phyloP scores from a whole-genome alignment of 306 rosid species.

The Cicer yamashitae region DNA sequence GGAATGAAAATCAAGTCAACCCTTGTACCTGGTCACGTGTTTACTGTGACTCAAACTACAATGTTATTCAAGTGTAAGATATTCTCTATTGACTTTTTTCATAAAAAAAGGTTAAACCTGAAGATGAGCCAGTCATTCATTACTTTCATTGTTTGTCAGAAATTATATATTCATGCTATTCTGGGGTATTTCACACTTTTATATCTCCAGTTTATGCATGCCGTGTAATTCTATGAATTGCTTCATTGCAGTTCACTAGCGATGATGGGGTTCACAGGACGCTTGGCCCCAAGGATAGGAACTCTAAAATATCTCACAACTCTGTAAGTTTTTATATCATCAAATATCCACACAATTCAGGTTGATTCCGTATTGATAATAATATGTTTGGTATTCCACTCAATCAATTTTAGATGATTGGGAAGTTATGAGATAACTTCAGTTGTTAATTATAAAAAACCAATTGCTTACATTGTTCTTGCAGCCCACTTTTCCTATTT shows the following conservation, averaged over 20 bases:
- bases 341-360: slow-evolving; percentile 13
- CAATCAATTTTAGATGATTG: neutral
- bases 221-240: slow-evolving; percentile 42
- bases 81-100: slow-evolving; percentile 33
- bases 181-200: slow-evolving; percentile 21
- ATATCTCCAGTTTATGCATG: slow-evolving; percentile 29
- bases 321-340: slow-evolving; percentile 71
- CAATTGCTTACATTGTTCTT: slow-evolving; percentile 13
- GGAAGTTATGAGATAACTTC: slow-evolving; percentile 18
- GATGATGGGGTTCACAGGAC: slow-evolving; percentile 83
- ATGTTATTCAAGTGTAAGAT: slow-evolving; percentile 81
- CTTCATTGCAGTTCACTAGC: slow-evolving; percentile 76
- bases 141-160: slow-evolving; percentile 16
- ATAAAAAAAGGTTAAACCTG: slow-evolving; percentile 25
- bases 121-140: slow-evolving; percentile 29
- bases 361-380: neutral
- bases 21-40: slow-evolving; percentile 97
- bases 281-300: slow-evolving; percentile 79
- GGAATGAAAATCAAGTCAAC: slow-evolving; percentile 88
- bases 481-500: slow-evolving; percentile 1
- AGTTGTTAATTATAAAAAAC: slow-evolving; percentile 19
- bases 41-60: slow-evolving; percentile 58
- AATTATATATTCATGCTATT: slow-evolving; percentile 27
- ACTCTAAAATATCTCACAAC: slow-evolving; percentile 60
- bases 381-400: neutral